A percentile compares a stretch with the other conserved stretches of the same genome.
phyloP scores from a whole-genome alignment of 176 grass and related monocot genomes.

The Phyllostachys edulis region DNA sequence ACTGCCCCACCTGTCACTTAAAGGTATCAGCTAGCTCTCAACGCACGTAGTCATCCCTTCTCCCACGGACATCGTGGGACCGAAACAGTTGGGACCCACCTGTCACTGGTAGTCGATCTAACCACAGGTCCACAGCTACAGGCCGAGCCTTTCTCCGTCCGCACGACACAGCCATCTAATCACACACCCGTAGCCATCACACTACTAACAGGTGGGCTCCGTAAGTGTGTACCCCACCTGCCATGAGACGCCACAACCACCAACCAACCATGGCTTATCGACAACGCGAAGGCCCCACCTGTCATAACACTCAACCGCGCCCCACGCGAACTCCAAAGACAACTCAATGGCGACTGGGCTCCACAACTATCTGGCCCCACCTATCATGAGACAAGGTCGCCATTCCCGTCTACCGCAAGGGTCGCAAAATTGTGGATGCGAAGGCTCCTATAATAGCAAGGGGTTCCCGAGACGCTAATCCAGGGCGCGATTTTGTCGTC shows the following conservation, averaged over 20 bases:
- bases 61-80: background rate
- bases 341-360: background rate
- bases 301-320: no score
- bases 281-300: background rate
- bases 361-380: background rate
- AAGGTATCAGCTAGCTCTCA: background rate
- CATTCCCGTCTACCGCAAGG: background rate
- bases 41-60: background rate
- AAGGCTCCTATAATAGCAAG: background rate
- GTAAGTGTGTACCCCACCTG: background rate
- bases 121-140: background rate
- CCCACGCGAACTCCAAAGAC: background rate
- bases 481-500: constrained; percentile 30
- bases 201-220: background rate
- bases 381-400: background rate
- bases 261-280: background rate
- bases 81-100: no score
- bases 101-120: background rate
- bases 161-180: background rate
- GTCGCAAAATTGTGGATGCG: background rate
- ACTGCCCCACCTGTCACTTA: background rate
- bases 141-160: background rate
- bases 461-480: background rate
- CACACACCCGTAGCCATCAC: background rate
- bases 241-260: background rate